Base-by-base conservation (phyloP, 2,329 filamentous ascomycete genomes). In the Fusarium concolor region DNA sequence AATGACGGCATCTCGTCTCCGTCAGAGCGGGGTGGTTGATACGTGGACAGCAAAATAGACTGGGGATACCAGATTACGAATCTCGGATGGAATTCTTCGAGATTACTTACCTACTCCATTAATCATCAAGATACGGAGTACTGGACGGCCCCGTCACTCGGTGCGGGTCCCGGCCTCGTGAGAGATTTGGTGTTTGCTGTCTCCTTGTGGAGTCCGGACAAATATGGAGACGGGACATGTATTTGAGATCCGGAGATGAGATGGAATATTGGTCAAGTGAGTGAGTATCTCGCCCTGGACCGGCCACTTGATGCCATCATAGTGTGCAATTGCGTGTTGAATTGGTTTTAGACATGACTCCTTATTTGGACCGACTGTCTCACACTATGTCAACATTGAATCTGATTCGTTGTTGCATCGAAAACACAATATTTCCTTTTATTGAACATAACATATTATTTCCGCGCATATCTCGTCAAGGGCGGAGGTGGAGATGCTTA, bases 401-500 rank as follows among this genome's bases (percentile, higher is more conserved):
- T 42, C 33, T 56, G 51, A 62, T 52, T 66, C 45, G 60, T 53
- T 44, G 28, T 43, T 20, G 20, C 38, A 66, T 58, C 20, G 24
- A 58, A 67, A 62, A 49, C 49, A 62, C 45, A 59, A 62, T 68
- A 60, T 61, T 67, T 68, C 68, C 45, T 53, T 61, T 55, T 39
- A 37, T 41, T 50, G 41, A 42, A 53, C 47, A 56, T 28, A 42
- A 39, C 56, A 65, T 39, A n/a, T 33, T 9, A 57, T 49, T 35
- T 42, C 37, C 20, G 38, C 43, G 66, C 26, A 55, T 38, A 71
- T 62, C 56, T 41, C 31, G 43, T 55, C 35, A 53, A 55, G 46
- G 45, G 59, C 46, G 55, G 60, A 9, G 37, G 17, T 28, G 44
- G 54, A 18, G 22, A 15, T 41, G 17, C 22, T 35, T 31, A 20